phyloP scores from a whole-genome alignment of 257 asterid genomes.

The Salvia hispanica region DNA sequence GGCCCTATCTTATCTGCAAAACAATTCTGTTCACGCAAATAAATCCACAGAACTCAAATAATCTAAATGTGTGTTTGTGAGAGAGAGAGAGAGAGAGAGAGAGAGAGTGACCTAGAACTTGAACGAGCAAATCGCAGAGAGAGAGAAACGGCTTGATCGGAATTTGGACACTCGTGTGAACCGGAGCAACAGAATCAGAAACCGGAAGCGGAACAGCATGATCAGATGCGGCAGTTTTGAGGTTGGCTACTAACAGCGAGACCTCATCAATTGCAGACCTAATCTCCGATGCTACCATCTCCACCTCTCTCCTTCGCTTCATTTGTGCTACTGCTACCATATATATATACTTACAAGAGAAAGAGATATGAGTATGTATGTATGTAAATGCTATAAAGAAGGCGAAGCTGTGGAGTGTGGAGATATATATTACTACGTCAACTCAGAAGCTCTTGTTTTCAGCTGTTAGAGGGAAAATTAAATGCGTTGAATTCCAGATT shows the following conservation, averaged over 20 bases:
- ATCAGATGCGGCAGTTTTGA: slow-evolving; percentile 36
- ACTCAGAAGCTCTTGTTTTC: slow-evolving; percentile 7
- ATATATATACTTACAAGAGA: neutral
- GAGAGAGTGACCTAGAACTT: slow-evolving; percentile 74
- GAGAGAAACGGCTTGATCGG: slow-evolving; percentile 80
- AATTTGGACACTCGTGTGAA: slow-evolving; percentile 30
- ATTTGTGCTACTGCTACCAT: slow-evolving; percentile 31
- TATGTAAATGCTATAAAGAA: too few species aligned
- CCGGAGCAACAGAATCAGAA: neutral
- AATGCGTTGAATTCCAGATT: slow-evolving; percentile 29
- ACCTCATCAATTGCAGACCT: slow-evolving; percentile 73
- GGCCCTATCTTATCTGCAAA: slow-evolving; percentile 97
- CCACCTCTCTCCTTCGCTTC: slow-evolving; percentile 75
- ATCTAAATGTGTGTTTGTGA: neutral
- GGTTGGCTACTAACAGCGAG: slow-evolving; percentile 41
- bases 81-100: slow-evolving; percentile 15
- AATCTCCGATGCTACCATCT: slow-evolving; percentile 57
- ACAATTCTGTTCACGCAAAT: neutral
- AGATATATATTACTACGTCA: neutral
- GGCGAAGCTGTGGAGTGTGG: too few species aligned
- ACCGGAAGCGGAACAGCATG: neutral
- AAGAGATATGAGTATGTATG: too few species aligned
- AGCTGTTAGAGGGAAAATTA: neutral
- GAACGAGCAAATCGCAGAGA: slow-evolving; percentile 61
- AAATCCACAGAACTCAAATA: slow-evolving; percentile 11